Conservation (phyloP, 768 basidiomycete genomes). For the Mycena albidolilacea region DNA sequence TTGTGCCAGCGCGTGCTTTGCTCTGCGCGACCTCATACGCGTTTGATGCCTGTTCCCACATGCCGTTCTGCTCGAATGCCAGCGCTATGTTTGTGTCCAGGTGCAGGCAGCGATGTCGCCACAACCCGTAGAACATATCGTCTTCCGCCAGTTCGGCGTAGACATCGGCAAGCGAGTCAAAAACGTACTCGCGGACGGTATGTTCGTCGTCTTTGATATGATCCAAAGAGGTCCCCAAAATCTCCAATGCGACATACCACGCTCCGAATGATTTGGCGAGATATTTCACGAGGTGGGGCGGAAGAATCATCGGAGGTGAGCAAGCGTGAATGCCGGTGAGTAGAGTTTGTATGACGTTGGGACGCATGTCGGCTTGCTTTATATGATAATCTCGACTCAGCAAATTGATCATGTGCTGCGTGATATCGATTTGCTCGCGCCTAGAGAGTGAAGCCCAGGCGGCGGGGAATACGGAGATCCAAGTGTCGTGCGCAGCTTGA, state of each 20-base stretch:
- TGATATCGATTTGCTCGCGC: slow-evolving; percentile 90
- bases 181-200: slow-evolving; percentile 84
- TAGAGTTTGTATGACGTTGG: slow-evolving; percentile 94
- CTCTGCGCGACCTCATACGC: slow-evolving; percentile 93
- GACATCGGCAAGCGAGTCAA: slow-evolving; percentile 93
- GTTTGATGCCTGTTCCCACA: slow-evolving; percentile 94
- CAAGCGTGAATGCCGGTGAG: slow-evolving; percentile 90
- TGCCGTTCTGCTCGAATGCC: slow-evolving; percentile 95
- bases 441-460: slow-evolving; percentile 89
- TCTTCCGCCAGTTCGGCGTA: slow-evolving; percentile 98
- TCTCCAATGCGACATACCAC: slow-evolving; percentile 94
- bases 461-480: slow-evolving; percentile 90
- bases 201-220: slow-evolving; percentile 85
- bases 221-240: slow-evolving; percentile 86
- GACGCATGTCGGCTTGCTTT: slow-evolving; percentile 88
- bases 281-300: slow-evolving; percentile 96
- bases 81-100: slow-evolving; percentile 90
- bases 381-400: slow-evolving; percentile 95
- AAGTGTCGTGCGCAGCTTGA: slow-evolving; percentile 82
- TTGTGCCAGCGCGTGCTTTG: slow-evolving; percentile 82
- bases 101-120: slow-evolving; percentile 92
- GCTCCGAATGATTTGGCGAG: slow-evolving; percentile 95
- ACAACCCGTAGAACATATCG: slow-evolving; percentile 96
- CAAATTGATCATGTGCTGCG: slow-evolving; percentile 90
- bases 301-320: slow-evolving; percentile 87